Percentiles rank a stretch among this genome's conserved stretches.
These are phyloP conservation scores for Lizanozyma gosingica DNA, from an alignment of 1,139 yeast species.

Conservation along the genomic window DNA sequence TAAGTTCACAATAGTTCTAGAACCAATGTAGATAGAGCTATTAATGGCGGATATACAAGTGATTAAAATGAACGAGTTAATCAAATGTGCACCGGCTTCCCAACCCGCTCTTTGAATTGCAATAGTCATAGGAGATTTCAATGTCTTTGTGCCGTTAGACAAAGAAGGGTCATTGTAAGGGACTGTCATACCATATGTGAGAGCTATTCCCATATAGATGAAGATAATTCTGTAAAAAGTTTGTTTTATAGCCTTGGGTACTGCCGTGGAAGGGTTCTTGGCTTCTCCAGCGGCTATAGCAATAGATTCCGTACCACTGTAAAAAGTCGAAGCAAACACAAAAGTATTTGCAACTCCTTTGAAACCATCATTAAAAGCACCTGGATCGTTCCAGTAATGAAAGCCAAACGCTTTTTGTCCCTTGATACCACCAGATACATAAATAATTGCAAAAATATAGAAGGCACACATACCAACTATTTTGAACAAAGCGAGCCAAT, in stretches of 20 bases:
- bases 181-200: conserved; percentile 46
- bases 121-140: conserved; percentile 34
- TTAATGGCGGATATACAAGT: conserved; percentile 49
- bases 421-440: conserved; percentile 60
- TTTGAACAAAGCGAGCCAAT: conserved; percentile 52
- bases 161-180: conserved; percentile 39
- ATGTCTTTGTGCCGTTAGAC: conserved; percentile 10
- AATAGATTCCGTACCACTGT: conserved; percentile 50
- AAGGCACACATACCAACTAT: conserved; percentile 47
- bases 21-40: conserved; percentile 44
- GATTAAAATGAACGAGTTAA: conserved; percentile 42
- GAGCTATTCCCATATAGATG: conserved; percentile 47
- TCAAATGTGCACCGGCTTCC: conserved; percentile 39
- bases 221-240: conserved; percentile 44
- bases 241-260: conserved; percentile 52
- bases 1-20: conserved; percentile 42
- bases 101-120: conserved; percentile 41
- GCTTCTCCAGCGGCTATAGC: conserved; percentile 52
- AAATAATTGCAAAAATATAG: conserved; percentile 49
- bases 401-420: conserved; percentile 45
- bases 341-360: conserved; percentile 63
- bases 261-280: conserved; percentile 44
- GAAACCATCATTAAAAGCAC: conserved; percentile 45
- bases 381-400: conserved; percentile 45
- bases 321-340: conserved; percentile 58